Percentiles rank a stretch among this genome's conserved stretches.
phyloP scores from a whole-genome alignment of 148 eudicot genomes.

The Polygonum aviculare region DNA sequence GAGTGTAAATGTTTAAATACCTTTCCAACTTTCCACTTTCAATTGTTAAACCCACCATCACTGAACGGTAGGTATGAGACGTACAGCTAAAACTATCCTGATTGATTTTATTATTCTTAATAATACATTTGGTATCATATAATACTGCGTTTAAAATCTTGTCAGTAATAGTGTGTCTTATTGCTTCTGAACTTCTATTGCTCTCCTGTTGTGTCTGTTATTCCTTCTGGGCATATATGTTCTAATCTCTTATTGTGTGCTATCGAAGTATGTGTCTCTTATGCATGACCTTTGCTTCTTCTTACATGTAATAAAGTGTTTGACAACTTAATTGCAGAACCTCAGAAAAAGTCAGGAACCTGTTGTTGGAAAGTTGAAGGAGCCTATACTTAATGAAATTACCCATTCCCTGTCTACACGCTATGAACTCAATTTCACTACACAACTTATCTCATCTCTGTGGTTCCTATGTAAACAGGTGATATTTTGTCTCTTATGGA shows the following conservation, averaged over 20 bases:
- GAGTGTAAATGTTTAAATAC: not conserved
- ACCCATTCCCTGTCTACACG: conserved; percentile 43
- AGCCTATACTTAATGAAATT: conserved; percentile 65
- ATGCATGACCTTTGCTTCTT: not conserved
- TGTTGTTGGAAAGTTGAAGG: conserved; percentile 68
- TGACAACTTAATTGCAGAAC: conserved; percentile 31
- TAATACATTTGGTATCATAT: not conserved
- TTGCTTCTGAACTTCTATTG: not conserved
- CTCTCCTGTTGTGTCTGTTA: not conserved
- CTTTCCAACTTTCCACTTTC: conserved; percentile 2
- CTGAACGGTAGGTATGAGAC: not conserved
- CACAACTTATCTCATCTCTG: conserved; percentile 65
- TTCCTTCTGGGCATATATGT: not conserved
- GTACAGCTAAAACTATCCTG: not conserved
- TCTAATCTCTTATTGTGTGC: not conserved
- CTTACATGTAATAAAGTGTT: not conserved
- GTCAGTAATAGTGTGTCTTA: not conserved
- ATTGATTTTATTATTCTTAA: not conserved
- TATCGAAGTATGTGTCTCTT: not conserved
- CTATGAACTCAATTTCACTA: conserved; percentile 66
- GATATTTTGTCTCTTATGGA: not conserved
- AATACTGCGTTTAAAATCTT: not conserved
- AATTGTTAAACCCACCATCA: not conserved
- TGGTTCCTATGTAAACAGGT: conserved; percentile 99
- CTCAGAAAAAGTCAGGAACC: conserved; percentile 72